phyloP scores from a whole-genome alignment of 1,284 basidiomycete species.

The Ceratorhiza oryzae-sativae region DNA sequence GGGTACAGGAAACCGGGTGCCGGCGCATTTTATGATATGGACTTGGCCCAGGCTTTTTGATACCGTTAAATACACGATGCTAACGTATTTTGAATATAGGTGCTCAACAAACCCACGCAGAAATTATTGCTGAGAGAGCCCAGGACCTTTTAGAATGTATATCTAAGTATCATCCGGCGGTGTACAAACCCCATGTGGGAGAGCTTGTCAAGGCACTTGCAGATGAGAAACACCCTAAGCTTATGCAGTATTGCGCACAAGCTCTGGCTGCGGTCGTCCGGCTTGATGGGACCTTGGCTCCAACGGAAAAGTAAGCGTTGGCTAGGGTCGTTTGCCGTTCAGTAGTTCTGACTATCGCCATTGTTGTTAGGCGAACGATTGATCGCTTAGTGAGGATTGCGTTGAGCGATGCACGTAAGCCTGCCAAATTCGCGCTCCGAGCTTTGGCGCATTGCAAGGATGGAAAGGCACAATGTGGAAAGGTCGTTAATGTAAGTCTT shows the following conservation, averaged over 20 bases:
- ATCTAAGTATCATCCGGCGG: slow-evolving; percentile 78
- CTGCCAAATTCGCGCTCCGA: slow-evolving; percentile 89
- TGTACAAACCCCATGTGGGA: slow-evolving; percentile 77
- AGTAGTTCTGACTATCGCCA: not conserved
- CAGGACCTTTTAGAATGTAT: slow-evolving; percentile 58
- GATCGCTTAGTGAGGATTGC: slow-evolving; percentile 72
- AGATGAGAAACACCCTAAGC: slow-evolving; percentile 64
- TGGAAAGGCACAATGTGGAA: slow-evolving; percentile 58
- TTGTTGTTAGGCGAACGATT: slow-evolving; percentile 60
- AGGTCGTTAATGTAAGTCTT: slow-evolving; percentile 73
- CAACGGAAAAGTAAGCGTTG: slow-evolving; percentile 69
- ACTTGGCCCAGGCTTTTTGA: too few species aligned
- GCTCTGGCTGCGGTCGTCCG: slow-evolving; percentile 73
- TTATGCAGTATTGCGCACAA: slow-evolving; percentile 76
- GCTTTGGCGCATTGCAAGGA: slow-evolving; percentile 70
- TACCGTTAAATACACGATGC: not conserved
- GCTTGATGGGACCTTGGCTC: slow-evolving; percentile 63
- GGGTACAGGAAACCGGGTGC: not conserved
- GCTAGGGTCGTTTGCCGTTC: slow-evolving; percentile 23
- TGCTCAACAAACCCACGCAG: slow-evolving; percentile 35
- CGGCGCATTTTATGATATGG: too few species aligned
- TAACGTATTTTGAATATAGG: not conserved
- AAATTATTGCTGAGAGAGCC: slow-evolving; percentile 39
- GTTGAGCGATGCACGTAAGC: slow-evolving; percentile 65
- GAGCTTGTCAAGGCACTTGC: slow-evolving; percentile 76